Conservation (phyloP, 2,329 filamentous ascomycete species). For the Exophiala sp. region DNA sequence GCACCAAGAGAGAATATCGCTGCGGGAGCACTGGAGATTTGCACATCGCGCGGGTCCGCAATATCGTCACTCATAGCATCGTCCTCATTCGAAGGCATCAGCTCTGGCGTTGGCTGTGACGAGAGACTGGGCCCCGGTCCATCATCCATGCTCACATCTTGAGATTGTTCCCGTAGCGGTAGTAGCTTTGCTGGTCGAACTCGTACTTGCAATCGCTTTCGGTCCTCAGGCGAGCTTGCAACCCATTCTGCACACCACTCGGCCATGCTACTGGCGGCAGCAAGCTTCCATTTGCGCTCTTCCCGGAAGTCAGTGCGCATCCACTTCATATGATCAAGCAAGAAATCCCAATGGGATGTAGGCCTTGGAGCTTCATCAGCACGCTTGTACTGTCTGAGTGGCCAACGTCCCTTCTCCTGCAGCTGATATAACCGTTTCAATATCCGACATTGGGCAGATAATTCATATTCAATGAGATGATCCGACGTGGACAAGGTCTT, state of each 20-base stretch:
- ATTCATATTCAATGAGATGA: constrained; percentile 72
- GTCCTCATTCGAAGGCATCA: constrained; percentile 58
- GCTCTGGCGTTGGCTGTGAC: constrained; percentile 58
- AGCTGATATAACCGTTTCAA: constrained; percentile 81
- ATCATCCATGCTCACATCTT: constrained; percentile 30
- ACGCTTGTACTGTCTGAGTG: constrained; percentile 78
- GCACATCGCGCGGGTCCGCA: constrained; percentile 37
- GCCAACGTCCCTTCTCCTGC: constrained; percentile 89
- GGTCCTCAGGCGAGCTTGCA: constrained; percentile 56
- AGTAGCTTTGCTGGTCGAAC: constrained; percentile 46
- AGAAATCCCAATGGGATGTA: constrained; percentile 73
- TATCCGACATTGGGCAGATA: constrained; percentile 81
- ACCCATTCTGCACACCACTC: constrained; percentile 80
- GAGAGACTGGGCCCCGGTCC: constrained; percentile 24
- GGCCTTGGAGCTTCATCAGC: constrained; percentile 72
- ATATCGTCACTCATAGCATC: constrained; percentile 49
- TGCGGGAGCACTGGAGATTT: constrained; percentile 55
- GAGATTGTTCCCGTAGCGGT: constrained; percentile 28
- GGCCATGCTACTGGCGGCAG: constrained; percentile 72
- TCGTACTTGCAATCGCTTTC: constrained; percentile 62
- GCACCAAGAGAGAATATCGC: constrained; percentile 77
- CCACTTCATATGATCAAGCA: constrained; percentile 92
- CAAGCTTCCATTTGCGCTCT: constrained; percentile 88
- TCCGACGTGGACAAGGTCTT: constrained; percentile 87
- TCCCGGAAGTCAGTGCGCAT: constrained; percentile 95